phyloP scores from a whole-genome alignment of 352 stramenopile genomes.

The Thraustochytrium striatum region DNA sequence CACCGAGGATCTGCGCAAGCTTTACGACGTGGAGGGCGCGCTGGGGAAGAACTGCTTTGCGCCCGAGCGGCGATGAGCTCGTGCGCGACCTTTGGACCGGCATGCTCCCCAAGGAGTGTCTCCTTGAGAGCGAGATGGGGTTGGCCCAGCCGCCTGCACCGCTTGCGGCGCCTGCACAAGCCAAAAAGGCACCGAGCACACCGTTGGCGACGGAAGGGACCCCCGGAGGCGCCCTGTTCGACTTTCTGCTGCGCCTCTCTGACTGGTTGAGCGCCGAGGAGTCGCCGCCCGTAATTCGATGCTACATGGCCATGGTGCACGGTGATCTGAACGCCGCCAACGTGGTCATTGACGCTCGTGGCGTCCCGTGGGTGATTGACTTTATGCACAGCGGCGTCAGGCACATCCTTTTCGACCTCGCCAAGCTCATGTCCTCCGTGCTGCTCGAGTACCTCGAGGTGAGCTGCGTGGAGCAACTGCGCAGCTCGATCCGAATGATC shows the following conservation, averaged over 20 bases:
- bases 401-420: constrained; percentile 17
- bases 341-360: constrained; percentile 34
- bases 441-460: constrained; percentile 39
- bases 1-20: neutral
- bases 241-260: constrained; percentile 11
- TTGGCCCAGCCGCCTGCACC: too few species aligned
- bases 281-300: neutral
- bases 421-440: constrained; percentile 38
- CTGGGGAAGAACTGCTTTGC: constrained; percentile 5
- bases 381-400: constrained; percentile 31
- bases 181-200: too few species aligned
- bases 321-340: constrained; percentile 46
- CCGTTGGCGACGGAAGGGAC: too few species aligned
- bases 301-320: constrained; percentile 38
- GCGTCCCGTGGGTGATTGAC: constrained; percentile 41
- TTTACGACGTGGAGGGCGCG: constrained; percentile 27
- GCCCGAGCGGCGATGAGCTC: neutral
- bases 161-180: too few species aligned
- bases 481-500: neutral
- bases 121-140: too few species aligned
- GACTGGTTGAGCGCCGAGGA: constrained; percentile 10
- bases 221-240: constrained; percentile 20
- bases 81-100: too few species aligned
- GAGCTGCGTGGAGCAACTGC: neutral
- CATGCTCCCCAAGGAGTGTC: too few species aligned